Evolutionary conservation across 441 rosid genomes (phyloP), one percentile per base, ranked within the genome.

Genomic region (Populus hybrid): DNA sequence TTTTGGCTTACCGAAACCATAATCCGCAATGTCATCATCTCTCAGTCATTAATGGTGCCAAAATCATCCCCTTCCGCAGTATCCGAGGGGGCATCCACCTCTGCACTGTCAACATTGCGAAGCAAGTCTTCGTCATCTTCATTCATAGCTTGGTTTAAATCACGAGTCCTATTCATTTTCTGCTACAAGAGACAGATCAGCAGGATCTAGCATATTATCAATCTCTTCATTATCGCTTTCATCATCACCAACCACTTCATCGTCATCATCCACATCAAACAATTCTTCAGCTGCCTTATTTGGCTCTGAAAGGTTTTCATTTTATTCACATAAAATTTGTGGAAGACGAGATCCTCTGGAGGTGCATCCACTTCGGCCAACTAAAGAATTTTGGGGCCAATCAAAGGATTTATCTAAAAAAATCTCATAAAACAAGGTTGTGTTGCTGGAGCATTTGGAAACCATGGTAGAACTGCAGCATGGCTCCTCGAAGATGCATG

Each of bases 141-240:
- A 9, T 86, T 75, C 1, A 85, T 93, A 72, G 91, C 88, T 83
- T 73, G 75, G 76, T 94, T 95, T 35, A 94, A 80, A 87, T 91
- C 98, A 73, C 89, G 91, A 90, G 76, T 94, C 89, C 67, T 91
- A 91, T 24, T 88, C 95, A 35, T 92, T 90, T 50, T 86, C 91
- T 24, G 84, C 89, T 78, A 88, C 91, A 59, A 85, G 82, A 7
- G 91, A 82, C 68, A 82, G 74, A 84, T 91, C 83, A 30, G 88
- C 87, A 23, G 89, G 83, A 76, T 93, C 97, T 83, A 95, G 80
- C 83, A 92, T 78, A 79, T 91, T 88, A 36, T 92, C 94, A 63
- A 93, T 92, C 88, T 95, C 98, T 79, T 92, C 96, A 67, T 90
- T 90, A 82, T 92, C 95, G 76, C 91, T 91, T 83, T 92, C 98